Evolutionary conservation across 2,329 filamentous ascomycete species (phyloP).

Genomic region (Pestalotiopsis sp.): DNA sequence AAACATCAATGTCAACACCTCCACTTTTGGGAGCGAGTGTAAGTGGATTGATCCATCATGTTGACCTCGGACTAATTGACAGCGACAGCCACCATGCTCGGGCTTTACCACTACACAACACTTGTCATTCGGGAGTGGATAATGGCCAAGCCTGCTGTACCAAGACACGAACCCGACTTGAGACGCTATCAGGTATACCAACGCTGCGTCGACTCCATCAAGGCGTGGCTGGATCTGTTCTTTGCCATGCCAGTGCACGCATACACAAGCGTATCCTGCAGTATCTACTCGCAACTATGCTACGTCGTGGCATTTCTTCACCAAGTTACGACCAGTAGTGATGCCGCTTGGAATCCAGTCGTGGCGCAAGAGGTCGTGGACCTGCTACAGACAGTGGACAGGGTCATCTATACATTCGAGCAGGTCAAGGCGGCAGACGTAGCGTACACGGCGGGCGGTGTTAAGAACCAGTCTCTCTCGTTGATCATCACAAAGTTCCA

Average conservation of each 20-base stretch:
- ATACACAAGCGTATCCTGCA: constrained; percentile 36
- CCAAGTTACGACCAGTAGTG: constrained; percentile 35
- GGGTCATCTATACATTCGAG: constrained; percentile 18
- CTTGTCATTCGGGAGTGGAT: constrained; percentile 19
- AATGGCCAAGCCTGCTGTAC: constrained; percentile 12
- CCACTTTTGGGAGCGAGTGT: background rate
- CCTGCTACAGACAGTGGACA: constrained; percentile 27
- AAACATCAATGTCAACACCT: constrained; percentile 8
- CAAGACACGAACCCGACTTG: constrained; percentile 18
- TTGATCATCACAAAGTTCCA: constrained; percentile 15
- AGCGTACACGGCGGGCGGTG: constrained; percentile 9
- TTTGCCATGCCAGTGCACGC: constrained; percentile 30
- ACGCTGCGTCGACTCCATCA: constrained; percentile 26
- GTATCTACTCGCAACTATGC: constrained; percentile 35
- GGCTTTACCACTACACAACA: constrained; percentile 19
- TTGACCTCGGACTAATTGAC: background rate
- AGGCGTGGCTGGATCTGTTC: constrained; percentile 35
- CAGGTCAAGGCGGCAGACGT: constrained; percentile 15
- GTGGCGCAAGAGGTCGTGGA: constrained; percentile 35
- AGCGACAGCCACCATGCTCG: constrained; percentile 14
- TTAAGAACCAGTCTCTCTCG: constrained; percentile 16
- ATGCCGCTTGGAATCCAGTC: constrained; percentile 41
- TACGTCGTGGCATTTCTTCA: constrained; percentile 36
- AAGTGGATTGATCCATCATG: background rate
- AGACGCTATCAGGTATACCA: constrained; percentile 22